Base-by-base conservation (phyloP, 345 rosid genomes). In the Sonneratia alba region DNA sequence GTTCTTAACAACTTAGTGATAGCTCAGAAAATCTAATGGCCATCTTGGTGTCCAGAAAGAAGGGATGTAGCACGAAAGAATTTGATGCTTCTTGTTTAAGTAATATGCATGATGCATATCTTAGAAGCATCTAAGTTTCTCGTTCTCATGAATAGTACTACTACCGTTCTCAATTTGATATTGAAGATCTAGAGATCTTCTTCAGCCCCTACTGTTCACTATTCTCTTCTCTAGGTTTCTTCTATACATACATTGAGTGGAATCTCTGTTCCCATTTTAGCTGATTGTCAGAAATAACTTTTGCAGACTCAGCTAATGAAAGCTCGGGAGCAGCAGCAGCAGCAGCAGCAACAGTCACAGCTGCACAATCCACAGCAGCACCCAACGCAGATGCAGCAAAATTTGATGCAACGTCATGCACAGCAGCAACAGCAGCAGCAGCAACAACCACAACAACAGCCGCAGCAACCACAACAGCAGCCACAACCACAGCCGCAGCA, bases 351-450 rank as follows among this genome's bases (percentile, higher is more conserved):
- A 0, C 87, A 79, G 6, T 87, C 78, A 3, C 93, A 82, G 56
- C 82, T 76, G 0, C 93, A 82, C 0, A 87, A 79, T 0, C 90
- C 83, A 0, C 85, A 77, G 0, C 94, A 80, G 32, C 89, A 82
- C 47, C 72, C 75, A 45, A 42, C 10, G 45, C 92, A 85, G 48
- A 80, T 81, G 71, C 90, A 85, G 37, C 92, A 88, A 62, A 79
- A 82, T 22, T 70, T 80, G 7, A 72, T 81, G 73, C 92, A 86
- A 43, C 82, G 85, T 36, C 88, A 84, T 0, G 82, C 77, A 2
- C 91, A 85, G n/a, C 87, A 82, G 32, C 90, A 78, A 8, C 86
- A 81, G 0, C 91, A 82, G 57, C 85, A 82, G 40, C 86, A 81
- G 0, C 88, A 79, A 15, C 88, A 82, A 47, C 87, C 80, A 21